Evolutionary conservation across 1,139 yeast species (phyloP), one percentile per base, ranked within the genome.

Genomic region (Eremothecium cymbalariae): DNA sequence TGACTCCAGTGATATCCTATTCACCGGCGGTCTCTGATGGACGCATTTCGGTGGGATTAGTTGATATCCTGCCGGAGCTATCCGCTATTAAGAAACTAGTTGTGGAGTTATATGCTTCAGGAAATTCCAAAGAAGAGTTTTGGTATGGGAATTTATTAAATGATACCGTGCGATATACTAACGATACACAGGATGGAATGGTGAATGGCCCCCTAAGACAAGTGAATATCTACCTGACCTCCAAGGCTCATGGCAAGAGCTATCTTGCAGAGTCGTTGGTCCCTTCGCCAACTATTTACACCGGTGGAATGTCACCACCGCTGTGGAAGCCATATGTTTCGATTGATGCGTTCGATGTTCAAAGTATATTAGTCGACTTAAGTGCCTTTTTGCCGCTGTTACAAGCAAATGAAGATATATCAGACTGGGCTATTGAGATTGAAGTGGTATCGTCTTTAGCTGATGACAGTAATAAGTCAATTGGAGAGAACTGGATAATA

Each of bases 261-360:
- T 23, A 32, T 18, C 21, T 38, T 8, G 37, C 36, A 6, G 33
- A 38, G n/a, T 32, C 43, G 6, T 65, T 65, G 26, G 60, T 72
- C 7, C 81, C 84, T 3, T 69, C 70, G 42, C 80, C 79, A 2
- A 71, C 75, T 4, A 67, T 83, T 18, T 83, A 68, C 58, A 74
- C 93, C 1, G 94, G 94, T 8, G 94, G 94, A 2, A 60, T 79
- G 22, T 72, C 85, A 1, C 94, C 94, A 3, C 67, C 78, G 2
- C 60, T 82, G 33, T 84, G 95, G 95, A 65, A 69, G 27, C 83
- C 94, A 3, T 73, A 81, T 38, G 94, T 84, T 9, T 75, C 83
- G 3, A 67, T 70, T 18, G 69, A 74, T 41, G 80, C 94, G 1
- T 83, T 77, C 58, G 93, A 84, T 55, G 63, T 84, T 19, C 77